Evolutionary conservation across 2,329 filamentous ascomycete genomes (phyloP), one percentile per base, ranked within the genome.

Genomic region (Hypoxylon sp.): DNA sequence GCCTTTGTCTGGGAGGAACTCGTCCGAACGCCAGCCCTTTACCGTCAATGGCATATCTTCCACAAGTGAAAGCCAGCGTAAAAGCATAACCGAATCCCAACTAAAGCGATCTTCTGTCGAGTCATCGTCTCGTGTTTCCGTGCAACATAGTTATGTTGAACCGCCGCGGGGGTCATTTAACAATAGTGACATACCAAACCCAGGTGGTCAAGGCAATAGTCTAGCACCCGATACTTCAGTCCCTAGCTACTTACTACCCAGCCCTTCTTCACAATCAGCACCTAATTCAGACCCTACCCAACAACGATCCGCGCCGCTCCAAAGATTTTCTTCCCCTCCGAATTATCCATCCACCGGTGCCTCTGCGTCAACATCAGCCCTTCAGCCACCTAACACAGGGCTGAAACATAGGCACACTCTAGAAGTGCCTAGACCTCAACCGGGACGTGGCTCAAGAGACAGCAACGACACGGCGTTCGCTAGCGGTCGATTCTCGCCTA

Each of bases 391-490:
- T 42, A 83, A 88, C 7, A 84, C 85, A 13, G 82, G 84, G 32
- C 82, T 95, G 53, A 91, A 92, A 79, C 93, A 97, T 68, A 89
- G 94, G 71, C 92, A 97, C 80, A 97, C 93, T 0, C 85, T 98
- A 27, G 93, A 97, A 79, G 93, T 97, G 0, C 94, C 94, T 6
- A 92, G 91, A 79, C 79, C 85, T 15, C 82, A 86, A 19, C 85
- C 89, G n/a, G 83, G 87, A 35, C 87, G 93, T 73, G 87, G 82
- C 58, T 93, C 93, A n/a, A 89, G 88, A 72, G 94, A 97, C 72
- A 86, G 90, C 31, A 82, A 87, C 69, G 92, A 94, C 73, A 86
- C 80, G 1, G 86, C 88, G 13, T 89, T 89, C 47, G 86, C 90
- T 8, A 95, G 88, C 73, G 95, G 94, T 51, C 90, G 94, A 62